Evolutionary conservation across 2,329 filamentous ascomycete species (phyloP), one percentile per base, ranked within the genome.

Genomic region (Arthrobotrys megalospora): DNA sequence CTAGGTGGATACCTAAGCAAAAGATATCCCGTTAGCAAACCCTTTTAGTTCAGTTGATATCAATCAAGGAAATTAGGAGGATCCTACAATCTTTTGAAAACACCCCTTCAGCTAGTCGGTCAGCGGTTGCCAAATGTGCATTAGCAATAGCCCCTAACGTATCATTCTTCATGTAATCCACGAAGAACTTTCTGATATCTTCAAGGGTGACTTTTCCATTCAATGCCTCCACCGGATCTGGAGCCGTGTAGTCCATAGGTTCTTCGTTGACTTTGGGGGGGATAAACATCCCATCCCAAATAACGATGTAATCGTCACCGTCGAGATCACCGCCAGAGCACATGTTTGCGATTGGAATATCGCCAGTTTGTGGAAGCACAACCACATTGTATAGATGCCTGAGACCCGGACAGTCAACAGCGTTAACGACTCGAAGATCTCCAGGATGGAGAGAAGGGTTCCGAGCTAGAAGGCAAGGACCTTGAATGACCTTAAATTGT

Each of bases 391-490:
- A 91, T 3, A 97, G 87, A 81, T 97, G 93, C 53, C 87, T 89
- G 2, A 99, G 86, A n/a, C 86, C 86, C 0, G 90, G 89, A 1
- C 90, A 87, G 81, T 98, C 88, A 2, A 98, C 91, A 1, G 96
- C 96, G 79, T 90, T 88, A 0, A 98, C 95, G 0, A 97, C 89
- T 21, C 96, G 91, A 53, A 98, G 89, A 82, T 99, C 96, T 3
- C 96, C 96, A 0, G 94, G 92, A 81, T 99, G 95, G 6, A 99
- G 87, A 0, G 95, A 97, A 0, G 96, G 96, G 81, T 99, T 99
- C 28, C 96, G 91, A 0, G 94, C 94, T 0, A 99, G 87, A 6
- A 97, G 86, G 81, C 96, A 98, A 2, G 93, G 82, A 0, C 94
- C 94, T 78, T 90, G 87, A 24, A 97, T 88, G 0, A 95, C 86